Base-by-base conservation (phyloP, 2,329 filamentous ascomycete species). In the Colletotrichum eremochloae region DNA sequence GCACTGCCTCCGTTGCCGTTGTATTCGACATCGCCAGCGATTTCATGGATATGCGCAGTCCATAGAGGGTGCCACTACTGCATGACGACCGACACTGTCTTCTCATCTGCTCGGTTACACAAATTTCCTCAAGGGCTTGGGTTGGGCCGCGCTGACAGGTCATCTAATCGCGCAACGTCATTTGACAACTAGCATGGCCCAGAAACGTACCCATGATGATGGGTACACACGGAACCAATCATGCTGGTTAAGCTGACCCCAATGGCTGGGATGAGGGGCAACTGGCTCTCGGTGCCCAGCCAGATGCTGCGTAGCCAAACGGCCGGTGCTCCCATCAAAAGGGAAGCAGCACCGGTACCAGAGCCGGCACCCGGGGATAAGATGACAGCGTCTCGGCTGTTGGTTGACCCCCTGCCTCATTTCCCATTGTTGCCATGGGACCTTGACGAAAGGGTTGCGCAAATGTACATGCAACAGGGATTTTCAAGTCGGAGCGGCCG, bases 401-500 rank as follows among this genome's bases (percentile, higher is more conserved):
- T 65, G 61, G 48, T 48, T n/a, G 33, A 64, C 5, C 60, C 63
- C 50, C 48, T 48, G 56, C 44, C 20, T 24, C 52, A 50, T 20
- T 42, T 48, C n/a, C 46, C 18, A 36, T 36, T 38, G 48, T 61
- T 60, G 33, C 58, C 11, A 9, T 46, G 33, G 38, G 40, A 31
- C 46, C 8, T 61, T 40, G 55, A 58, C 48, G 42, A 20, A 48
- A 53, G 66, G 53, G 48, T 48, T 64, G 53, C 55, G 44, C 38
- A 4, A 29, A n/a, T 46, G 46, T 24, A 14, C 38, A 53, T 72
- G 70, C 70, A 56, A 52, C 60, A 72, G 70, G 70, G 69, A 61
- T 29, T n/a, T 60, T 48, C 56, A 50, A 11, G 60, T 64, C 70
- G 61, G 70, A 55, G 70, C 60, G 46, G 40, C 70, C 66, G 70